phyloP scores from a whole-genome alignment of 495 filamentous ascomycete genomes.

The Lichina pygmaea region DNA sequence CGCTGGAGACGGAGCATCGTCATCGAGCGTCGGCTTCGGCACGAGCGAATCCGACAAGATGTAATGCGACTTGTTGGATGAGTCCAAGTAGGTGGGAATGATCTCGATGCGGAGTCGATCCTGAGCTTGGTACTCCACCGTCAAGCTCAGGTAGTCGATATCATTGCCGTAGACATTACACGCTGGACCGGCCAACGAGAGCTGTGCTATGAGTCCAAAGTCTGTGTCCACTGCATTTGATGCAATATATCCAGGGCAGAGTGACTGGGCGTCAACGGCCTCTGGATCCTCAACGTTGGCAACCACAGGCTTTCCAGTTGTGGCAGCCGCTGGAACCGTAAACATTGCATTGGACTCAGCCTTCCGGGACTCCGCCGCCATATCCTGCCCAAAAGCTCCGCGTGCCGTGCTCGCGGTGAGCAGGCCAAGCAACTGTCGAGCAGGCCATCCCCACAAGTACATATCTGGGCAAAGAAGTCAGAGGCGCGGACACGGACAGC shows the following conservation, averaged over 20 bases:
- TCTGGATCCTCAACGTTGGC: conserved; percentile 49
- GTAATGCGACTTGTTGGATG: conserved; percentile 40
- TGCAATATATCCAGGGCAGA: conserved; percentile 36
- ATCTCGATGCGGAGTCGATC: conserved; percentile 26
- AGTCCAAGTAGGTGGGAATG: conserved; percentile 30
- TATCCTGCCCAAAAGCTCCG: too few species aligned
- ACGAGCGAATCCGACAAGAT: conserved; percentile 35
- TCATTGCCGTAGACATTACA: conserved; percentile 38
- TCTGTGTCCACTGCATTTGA: conserved; percentile 18
- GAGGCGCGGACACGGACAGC: too few species aligned
- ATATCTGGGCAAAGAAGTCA: too few species aligned
- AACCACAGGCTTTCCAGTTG: conserved; percentile 28
- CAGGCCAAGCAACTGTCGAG: too few species aligned
- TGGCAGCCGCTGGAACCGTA: conserved; percentile 29
- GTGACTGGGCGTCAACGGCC: conserved; percentile 40
- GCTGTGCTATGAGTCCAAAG: conserved; percentile 22
- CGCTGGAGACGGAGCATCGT: conserved; percentile 9
- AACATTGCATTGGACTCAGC: not conserved
- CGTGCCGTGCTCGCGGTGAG: too few species aligned
- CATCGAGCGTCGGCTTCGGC: conserved; percentile 24
- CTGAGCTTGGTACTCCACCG: conserved; percentile 27
- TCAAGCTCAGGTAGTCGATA: conserved; percentile 25
- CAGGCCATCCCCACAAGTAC: too few species aligned
- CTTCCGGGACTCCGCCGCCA: too few species aligned
- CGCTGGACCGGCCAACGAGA: conserved; percentile 24